These are phyloP conservation scores for Anacardium occidentale DNA, from an alignment of 345 rosid genomes.

Conservation along the genomic window DNA sequence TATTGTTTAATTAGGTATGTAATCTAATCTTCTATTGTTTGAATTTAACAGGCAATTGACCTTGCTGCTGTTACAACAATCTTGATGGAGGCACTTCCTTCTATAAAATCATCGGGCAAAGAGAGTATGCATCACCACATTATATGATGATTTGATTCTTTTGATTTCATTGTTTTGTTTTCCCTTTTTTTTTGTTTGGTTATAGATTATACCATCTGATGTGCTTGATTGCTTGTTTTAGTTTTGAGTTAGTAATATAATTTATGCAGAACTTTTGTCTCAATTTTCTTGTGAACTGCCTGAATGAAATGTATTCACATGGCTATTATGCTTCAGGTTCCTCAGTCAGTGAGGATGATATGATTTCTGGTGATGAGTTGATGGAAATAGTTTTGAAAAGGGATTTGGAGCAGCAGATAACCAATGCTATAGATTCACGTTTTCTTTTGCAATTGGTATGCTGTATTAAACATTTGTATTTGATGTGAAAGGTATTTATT, in stretches of 20 bases:
- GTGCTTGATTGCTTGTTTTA: background rate
- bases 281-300: slow-evolving; percentile 15
- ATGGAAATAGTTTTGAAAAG: slow-evolving; percentile 50
- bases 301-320: slow-evolving; percentile 7
- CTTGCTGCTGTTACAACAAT: slow-evolving; percentile 74
- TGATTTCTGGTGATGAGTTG: slow-evolving; percentile 46
- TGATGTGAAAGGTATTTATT: slow-evolving; percentile 21
- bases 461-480: slow-evolving; percentile 24
- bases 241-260: background rate
- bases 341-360: slow-evolving; percentile 62
- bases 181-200: background rate
- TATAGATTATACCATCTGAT: background rate
- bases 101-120: slow-evolving; percentile 50
- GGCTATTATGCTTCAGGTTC: slow-evolving; percentile 48
- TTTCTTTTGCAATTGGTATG: slow-evolving; percentile 93
- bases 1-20: background rate
- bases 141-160: background rate
- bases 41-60: slow-evolving; percentile 62
- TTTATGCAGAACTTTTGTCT: background rate
- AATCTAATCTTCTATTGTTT: slow-evolving; percentile 18
- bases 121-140: slow-evolving; percentile 49
- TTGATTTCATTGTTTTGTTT: slow-evolving; percentile 1
- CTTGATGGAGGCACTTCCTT: slow-evolving; percentile 78
- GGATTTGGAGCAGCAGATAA: slow-evolving; percentile 69
- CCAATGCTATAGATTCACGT: slow-evolving; percentile 70